Percentiles rank a stretch among this genome's conserved stretches.
These are phyloP conservation scores for Candida germanica DNA, from an alignment of 805 yeast species.

Conservation along the genomic window DNA sequence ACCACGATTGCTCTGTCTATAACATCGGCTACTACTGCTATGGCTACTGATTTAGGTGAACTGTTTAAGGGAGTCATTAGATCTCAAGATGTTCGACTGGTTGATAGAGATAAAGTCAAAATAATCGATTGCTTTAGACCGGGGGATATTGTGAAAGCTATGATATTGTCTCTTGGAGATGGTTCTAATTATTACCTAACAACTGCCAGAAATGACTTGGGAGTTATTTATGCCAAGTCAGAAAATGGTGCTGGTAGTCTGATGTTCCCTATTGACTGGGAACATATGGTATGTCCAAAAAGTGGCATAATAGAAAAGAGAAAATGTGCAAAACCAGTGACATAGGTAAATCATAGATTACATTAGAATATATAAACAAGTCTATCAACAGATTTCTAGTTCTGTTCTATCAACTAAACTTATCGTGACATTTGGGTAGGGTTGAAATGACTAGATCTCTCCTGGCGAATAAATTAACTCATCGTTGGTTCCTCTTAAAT, in stretches of 20 bases:
- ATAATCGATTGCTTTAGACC: conserved; percentile 79
- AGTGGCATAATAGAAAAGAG: conserved; percentile 76
- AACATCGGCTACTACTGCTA: conserved; percentile 32
- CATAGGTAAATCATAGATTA: not conserved
- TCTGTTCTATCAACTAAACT: no score
- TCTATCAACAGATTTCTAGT: no score
- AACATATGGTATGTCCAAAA: conserved; percentile 77
- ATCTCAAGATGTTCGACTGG: conserved; percentile 83
- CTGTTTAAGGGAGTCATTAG: conserved; percentile 84
- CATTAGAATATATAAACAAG: not conserved
- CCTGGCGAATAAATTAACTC: conserved; percentile 25
- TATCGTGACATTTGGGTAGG: no score
- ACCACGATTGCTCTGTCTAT: conserved; percentile 39
- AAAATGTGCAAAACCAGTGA: conserved; percentile 77
- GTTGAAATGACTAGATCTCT: conserved; percentile 2
- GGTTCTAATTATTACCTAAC: conserved; percentile 86
- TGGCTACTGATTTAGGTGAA: conserved; percentile 74
- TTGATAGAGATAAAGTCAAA: conserved; percentile 85
- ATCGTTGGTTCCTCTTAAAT: conserved; percentile 52
- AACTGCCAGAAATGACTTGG: conserved; percentile 88
- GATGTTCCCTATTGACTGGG: conserved; percentile 94
- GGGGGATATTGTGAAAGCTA: conserved; percentile 88
- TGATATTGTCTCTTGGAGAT: conserved; percentile 85
- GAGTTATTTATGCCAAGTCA: conserved; percentile 85
- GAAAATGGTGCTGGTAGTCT: conserved; percentile 66